Percentiles rank a stretch among this genome's conserved stretches.
phyloP scores from a whole-genome alignment of 2,329 filamentous ascomycete genomes.

The Emergomyces pasteurianus region DNA sequence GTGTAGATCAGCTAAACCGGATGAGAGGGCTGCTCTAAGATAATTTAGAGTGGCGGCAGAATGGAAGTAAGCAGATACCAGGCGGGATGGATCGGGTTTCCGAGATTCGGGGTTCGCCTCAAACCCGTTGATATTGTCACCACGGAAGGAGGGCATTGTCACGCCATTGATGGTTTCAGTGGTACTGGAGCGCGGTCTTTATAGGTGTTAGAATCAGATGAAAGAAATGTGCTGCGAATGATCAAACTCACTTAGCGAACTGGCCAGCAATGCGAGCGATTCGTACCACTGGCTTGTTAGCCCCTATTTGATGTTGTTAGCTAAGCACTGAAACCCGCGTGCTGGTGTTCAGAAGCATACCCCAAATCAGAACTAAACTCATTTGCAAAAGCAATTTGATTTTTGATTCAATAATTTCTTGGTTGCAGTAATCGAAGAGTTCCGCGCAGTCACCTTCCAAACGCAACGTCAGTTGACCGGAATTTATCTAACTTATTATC shows the following conservation, averaged over 20 bases:
- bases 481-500: background rate
- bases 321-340: constrained; percentile 1
- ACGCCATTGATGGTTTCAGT: constrained; percentile 70
- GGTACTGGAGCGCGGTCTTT: constrained; percentile 65
- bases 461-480: background rate
- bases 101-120: constrained; percentile 53
- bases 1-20: constrained; percentile 87
- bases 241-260: constrained; percentile 59
- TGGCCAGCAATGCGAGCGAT: constrained; percentile 96
- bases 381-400: constrained; percentile 95
- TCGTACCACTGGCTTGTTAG: constrained; percentile 70
- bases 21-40: constrained; percentile 68
- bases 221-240: background rate
- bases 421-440: constrained; percentile 91
- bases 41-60: constrained; percentile 93
- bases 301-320: constrained; percentile 22
- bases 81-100: constrained; percentile 65
- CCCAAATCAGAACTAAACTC: constrained; percentile 92
- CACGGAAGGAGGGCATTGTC: constrained; percentile 79
- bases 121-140: constrained; percentile 91
- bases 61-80: constrained; percentile 90
- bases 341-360: constrained; percentile 35
- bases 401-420: constrained; percentile 83
- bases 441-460: constrained; percentile 68
- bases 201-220: background rate